Conservation (phyloP, 2,329 filamentous ascomycete species). For the Cladophialophora psammophila region DNA sequence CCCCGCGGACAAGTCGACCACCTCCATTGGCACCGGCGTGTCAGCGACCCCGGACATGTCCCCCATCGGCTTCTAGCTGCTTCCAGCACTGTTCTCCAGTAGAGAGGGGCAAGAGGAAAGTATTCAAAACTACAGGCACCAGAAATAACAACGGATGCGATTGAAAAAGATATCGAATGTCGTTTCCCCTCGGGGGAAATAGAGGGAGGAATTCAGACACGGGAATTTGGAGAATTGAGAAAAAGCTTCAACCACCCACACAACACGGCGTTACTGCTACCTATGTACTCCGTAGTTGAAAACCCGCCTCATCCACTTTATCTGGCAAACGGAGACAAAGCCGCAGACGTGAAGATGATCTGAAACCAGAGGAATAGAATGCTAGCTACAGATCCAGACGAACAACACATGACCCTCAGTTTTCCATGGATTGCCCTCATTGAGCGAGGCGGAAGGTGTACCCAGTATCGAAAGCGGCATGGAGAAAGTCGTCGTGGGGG, state of each 20-base stretch:
- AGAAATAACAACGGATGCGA: neutral
- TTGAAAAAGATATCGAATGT: neutral
- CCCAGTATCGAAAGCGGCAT: constrained; percentile 24
- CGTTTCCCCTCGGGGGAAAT: neutral
- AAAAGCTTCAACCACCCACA: constrained; percentile 15
- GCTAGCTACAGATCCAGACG: neutral
- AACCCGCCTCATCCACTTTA: constrained; percentile 10
- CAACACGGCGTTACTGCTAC: constrained; percentile 14
- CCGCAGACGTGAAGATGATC: constrained; percentile 6
- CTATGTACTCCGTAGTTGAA: neutral
- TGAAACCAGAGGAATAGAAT: neutral
- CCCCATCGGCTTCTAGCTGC: constrained; percentile 17
- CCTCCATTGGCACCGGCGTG: constrained; percentile 11
- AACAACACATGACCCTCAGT: constrained; percentile 7
- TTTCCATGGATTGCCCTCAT: constrained; percentile 14
- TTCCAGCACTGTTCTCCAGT: neutral
- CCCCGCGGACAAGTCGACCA: constrained; percentile 38
- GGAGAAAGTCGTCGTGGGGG: constrained; percentile 11
- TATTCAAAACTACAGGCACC: neutral
- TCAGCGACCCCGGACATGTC: constrained; percentile 27
- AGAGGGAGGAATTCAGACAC: neutral
- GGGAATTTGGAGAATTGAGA: constrained; percentile 22
- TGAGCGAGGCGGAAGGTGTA: constrained; percentile 23
- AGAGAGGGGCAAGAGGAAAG: neutral
- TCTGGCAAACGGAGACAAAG: constrained; percentile 7